Evolutionary conservation across 179 eudicot genomes (phyloP), one percentile per base, ranked within the genome.

Genomic region (Silene noctiflora): DNA sequence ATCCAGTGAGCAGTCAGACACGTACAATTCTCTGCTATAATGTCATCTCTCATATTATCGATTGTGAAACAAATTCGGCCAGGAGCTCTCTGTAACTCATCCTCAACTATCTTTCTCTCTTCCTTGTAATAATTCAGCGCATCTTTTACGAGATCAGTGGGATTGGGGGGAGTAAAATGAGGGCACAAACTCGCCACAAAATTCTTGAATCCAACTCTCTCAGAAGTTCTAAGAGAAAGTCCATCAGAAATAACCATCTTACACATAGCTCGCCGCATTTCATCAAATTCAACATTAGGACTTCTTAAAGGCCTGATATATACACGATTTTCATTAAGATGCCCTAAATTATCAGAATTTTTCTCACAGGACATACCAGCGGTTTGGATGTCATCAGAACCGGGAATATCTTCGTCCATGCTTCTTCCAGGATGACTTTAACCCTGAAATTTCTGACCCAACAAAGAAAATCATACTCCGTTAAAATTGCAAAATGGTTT

Each of bases 1-100:
- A 65, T 62, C 78, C 68, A 73, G 22, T 60, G 76, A 66, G 72
- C 78, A n/a, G 20, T 66, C 4, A 65, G 22, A 42, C 78, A 75
- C 62, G 46, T 75, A 48, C 17, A 75, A 6, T 48, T 14, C 16
- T 75, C 72, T 3, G 24, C 55, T 27, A 25, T 3, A 16, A 3
- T 8, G 9, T 44, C 70, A 46, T 58, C 55, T 27, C 13, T 75
- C 71, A 46, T 42, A 64, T 75, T 75, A 75, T 75, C 77, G 17
- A 48, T n/a, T 13, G 46, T 75, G 19, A 63, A 39, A n/a, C 55
- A 75, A 44, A 75, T 65, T 60, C 71, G 29, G 27, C 69, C 77
- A 14, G 77, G 59, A 6, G 17, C 44, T 27, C 55, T 27, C 31
- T 75, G 59, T 44, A 75, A 56, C 10, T 72, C 75, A 31, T 58